Percentiles rank a stretch among this genome's conserved stretches.
Conservation (phyloP, 2,329 filamentous ascomycete genomes). For the Bipolaris gigantea region DNA sequence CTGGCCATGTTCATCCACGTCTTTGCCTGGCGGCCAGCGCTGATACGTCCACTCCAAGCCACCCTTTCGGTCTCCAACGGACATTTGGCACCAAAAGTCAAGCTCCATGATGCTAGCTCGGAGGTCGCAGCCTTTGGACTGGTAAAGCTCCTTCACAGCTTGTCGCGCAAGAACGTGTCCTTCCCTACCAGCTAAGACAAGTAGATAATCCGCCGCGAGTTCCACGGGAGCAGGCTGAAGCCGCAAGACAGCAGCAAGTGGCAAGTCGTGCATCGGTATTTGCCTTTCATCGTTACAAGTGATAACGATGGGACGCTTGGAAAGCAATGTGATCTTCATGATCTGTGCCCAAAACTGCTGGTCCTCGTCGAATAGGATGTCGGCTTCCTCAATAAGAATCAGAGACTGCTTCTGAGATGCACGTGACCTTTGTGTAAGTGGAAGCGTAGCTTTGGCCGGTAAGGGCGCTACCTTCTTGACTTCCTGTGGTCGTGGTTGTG, state of each 20-base stretch:
- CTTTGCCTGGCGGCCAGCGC: conserved; percentile 71
- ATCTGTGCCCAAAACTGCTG: conserved; percentile 92
- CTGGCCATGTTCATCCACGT: conserved; percentile 68
- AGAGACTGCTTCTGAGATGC: conserved; percentile 82
- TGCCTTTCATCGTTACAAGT: conserved; percentile 91
- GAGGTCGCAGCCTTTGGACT: conserved; percentile 69
- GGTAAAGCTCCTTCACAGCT: conserved; percentile 71
- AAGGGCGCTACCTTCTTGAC: conserved; percentile 16
- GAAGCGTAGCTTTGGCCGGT: conserved; percentile 28
- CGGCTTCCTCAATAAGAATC: conserved; percentile 91
- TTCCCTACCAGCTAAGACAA: conserved; percentile 83
- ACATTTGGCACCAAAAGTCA: conserved; percentile 97
- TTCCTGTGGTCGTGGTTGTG: conserved; percentile 16
- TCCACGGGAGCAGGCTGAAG: conserved; percentile 68
- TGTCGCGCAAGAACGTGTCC: conserved; percentile 75
- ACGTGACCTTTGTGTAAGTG: conserved; percentile 34
- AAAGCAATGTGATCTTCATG: conserved; percentile 74
- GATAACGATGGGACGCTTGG: conserved; percentile 89
- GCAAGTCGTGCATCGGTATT: conserved; percentile 73
- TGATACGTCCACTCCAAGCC: conserved; percentile 89
- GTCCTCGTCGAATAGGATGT: conserved; percentile 92
- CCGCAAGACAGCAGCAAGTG: conserved; percentile 82
- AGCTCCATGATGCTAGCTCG: conserved; percentile 81
- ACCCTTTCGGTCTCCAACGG: conserved; percentile 82
- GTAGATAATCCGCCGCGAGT: conserved; percentile 75